phyloP scores from a whole-genome alignment of 495 filamentous ascomycete genomes.

The Aspergillus olivimuriae region DNA sequence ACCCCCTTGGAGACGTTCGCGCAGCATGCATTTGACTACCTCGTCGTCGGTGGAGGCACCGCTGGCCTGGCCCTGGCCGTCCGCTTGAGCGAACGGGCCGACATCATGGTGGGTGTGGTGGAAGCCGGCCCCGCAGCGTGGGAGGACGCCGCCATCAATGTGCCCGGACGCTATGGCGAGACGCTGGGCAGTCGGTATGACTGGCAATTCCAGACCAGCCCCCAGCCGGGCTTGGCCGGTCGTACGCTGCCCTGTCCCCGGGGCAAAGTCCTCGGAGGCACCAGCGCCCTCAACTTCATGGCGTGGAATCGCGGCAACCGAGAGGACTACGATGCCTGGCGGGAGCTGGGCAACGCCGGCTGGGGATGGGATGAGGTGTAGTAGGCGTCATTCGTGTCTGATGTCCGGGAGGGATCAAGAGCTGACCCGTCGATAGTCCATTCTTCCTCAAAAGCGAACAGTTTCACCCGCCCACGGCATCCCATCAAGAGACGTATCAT shows the following conservation, averaged over 20 bases:
- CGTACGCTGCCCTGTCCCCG: constrained; percentile 23
- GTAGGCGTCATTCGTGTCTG: constrained; percentile 31
- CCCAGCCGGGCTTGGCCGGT: constrained; percentile 30
- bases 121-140: constrained; percentile 39
- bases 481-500: constrained; percentile 23
- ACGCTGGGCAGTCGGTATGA: constrained; percentile 36
- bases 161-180: constrained; percentile 37
- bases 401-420: constrained; percentile 1
- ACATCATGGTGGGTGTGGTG: constrained; percentile 37
- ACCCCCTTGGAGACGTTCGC: too few species aligned
- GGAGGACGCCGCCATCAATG: constrained; percentile 33
- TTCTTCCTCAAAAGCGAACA: constrained; percentile 24
- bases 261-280: constrained; percentile 18
- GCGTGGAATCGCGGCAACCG: constrained; percentile 25
- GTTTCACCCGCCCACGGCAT: constrained; percentile 34
- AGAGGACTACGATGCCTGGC: constrained; percentile 40
- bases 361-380: constrained; percentile 38
- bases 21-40: constrained; percentile 32
- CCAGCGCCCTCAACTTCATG: constrained; percentile 21
- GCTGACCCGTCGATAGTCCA: constrained; percentile 1
- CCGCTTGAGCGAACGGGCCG: constrained; percentile 40
- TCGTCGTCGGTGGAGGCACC: constrained; percentile 34
- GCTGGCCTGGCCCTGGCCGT: constrained; percentile 30
- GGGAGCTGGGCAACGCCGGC: constrained; percentile 32
- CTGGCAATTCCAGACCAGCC: constrained; percentile 37